phyloP scores from a whole-genome alignment of 2,329 filamentous ascomycete species.

The Myriosclerotinia curreyana region DNA sequence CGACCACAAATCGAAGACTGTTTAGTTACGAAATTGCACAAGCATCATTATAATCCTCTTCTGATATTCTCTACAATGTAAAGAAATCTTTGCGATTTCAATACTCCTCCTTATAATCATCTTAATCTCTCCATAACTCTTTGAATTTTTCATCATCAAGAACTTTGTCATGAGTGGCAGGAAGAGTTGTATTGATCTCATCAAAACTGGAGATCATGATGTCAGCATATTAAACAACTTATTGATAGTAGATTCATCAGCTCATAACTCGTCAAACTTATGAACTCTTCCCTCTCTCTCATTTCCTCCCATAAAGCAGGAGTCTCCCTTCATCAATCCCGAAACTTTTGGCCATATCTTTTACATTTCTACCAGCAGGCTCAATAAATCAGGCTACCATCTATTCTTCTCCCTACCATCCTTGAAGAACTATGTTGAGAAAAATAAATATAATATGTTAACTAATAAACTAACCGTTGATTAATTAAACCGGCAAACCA shows the following conservation, averaged over 20 bases:
- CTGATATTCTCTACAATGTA: conserved; percentile 8
- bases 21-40: background rate
- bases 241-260: conserved; percentile 5
- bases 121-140: background rate
- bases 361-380: too few species aligned
- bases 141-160: background rate
- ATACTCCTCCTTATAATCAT: background rate
- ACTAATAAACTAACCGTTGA: too few species aligned
- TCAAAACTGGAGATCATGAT: conserved; percentile 64
- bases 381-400: too few species aligned
- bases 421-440: too few species aligned
- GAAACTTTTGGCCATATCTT: too few species aligned
- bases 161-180: conserved; percentile 22
- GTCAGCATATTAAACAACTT: conserved; percentile 61
- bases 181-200: conserved; percentile 64
- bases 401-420: too few species aligned
- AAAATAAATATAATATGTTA: too few species aligned
- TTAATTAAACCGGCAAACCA: too few species aligned
- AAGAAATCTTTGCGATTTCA: background rate
- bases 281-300: conserved; percentile 73
- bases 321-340: too few species aligned
- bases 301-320: too few species aligned
- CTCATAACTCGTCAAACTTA: conserved; percentile 60
- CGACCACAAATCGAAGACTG: background rate
- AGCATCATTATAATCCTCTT: background rate